Evolutionary conservation across 148 eudicot species (phyloP), one percentile per base, ranked within the genome.

Genomic region (Cornus suecica): DNA sequence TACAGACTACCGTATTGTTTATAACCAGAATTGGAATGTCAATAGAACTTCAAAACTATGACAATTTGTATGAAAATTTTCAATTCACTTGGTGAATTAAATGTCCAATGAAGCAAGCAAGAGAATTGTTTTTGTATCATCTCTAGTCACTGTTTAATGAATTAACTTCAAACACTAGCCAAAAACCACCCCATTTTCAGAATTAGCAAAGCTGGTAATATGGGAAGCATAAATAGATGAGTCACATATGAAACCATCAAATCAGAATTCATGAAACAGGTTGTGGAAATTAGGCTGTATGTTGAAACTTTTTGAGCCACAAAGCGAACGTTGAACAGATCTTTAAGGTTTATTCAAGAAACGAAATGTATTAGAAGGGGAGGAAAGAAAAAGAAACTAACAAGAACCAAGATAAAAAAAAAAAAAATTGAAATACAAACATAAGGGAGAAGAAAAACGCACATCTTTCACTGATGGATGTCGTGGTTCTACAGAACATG

Each of bases 401-500:
- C n/a, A n/a, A n/a, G n/a, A n/a, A n/a, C n/a, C n/a, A n/a, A n/a
- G n/a, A n/a, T n/a, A n/a, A n/a, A n/a, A n/a, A n/a, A n/a, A n/a
- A n/a, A n/a, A n/a, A n/a, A 23, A 3, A 13, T 15, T 8, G 10
- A 26, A 48, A 48, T 48, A 16, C 15, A 48, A 48, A 48, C 3
- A 48, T 11, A 48, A 48, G 2, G 20, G 54, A 48, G 24, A 69
- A 65, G 61, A 61, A 18, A n/a, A 77, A 79, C 91, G 86, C 87
- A 94, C 97, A 45, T 78, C 65, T 75, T 51, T 78, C 75, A 64
- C 79, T 85, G 72, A 66, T 79, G 60, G 89, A 74, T 71, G 82
- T 77, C 69, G 80, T 74, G 37, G 86, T 77, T 70, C 76, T 77
- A 42, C 80, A 79, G 74, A 94, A 94, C 99, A 94, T 94, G 61